Base-by-base conservation (phyloP, 1,139 yeast species). In the Geotrichum aggregatum region DNA sequence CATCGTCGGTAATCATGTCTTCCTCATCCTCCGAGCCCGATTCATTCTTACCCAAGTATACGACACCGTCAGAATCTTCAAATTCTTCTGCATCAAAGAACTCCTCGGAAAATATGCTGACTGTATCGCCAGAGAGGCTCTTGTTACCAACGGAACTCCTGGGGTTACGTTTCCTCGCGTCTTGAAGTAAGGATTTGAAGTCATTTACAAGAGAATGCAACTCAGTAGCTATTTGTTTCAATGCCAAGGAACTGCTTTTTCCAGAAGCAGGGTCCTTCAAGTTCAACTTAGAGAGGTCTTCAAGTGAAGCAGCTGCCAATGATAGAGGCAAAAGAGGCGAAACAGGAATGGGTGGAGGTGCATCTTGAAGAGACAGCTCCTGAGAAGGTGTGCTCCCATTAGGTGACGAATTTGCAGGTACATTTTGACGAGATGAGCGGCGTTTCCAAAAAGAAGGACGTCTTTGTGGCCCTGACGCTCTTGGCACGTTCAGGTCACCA, bases 31-130 rank as follows among this genome's bases (percentile, higher is more conserved):
- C 49, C 56, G 39, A 52, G 60, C 30, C 52, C 69, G 38, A 43
- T 34, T 61, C 68, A 39, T 39, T 69, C 14, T 59, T 59, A 2
- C 61, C 67, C 34, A 60, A 72, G 21, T 49, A 61, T 7, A 60
- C 63, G 18, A 62, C 69, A 26, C 60, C 63, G 30, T 65, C 28
- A 19, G 61, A 59, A 44, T 62, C 59, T n/a, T 66, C 68, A 35
- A 59, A 61, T 47, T 84, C 91, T 44, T 73, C 73, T 1, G 94
- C 95, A 67, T 85, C 94, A 61, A 68, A 83, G 63, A 80, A 85
- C 50, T 82, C 87, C 44, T 75, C 78, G 3, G 65, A 79, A 62
- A 62, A 70, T 10, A 65, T 49, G 44, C 63, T 62, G 49, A 46
- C 44, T 26, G 45, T 40, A 28, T 47, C 50, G 5, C 19, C 14